Evolutionary conservation across 169 alveolate species (phyloP).

Genomic region (Eimeria necatrix): DNA sequence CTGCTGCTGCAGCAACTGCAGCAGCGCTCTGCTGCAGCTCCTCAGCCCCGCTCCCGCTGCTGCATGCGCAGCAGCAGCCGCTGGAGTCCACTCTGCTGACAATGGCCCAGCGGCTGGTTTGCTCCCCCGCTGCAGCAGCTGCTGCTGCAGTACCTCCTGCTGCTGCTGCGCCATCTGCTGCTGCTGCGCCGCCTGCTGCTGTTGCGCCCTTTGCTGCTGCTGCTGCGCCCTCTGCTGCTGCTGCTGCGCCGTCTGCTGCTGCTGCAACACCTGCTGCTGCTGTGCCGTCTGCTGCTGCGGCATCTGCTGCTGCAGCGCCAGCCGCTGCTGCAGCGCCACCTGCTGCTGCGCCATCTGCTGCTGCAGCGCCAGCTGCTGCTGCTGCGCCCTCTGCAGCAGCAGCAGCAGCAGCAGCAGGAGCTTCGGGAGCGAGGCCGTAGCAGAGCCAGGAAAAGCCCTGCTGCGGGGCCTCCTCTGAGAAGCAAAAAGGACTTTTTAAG

Average conservation of each 20-base stretch:
- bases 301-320: neutral
- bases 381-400: neutral
- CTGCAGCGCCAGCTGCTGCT: neutral
- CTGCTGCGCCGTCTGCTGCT: neutral
- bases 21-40: neutral
- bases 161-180: too few relatives aligned
- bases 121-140: neutral
- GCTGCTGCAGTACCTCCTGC: neutral
- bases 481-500: neutral
- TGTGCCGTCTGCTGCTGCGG: neutral
- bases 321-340: neutral
- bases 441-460: too few relatives aligned
- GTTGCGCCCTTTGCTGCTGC: neutral
- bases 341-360: neutral
- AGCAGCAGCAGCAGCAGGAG: slow-evolving; percentile 4
- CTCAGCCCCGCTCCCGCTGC: neutral
- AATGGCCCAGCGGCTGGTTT: slow-evolving; percentile 10
- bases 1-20: neutral
- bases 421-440: neutral
- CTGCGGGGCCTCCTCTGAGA: neutral
- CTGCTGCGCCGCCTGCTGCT: too few relatives aligned
- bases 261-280: neutral
- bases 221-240: neutral
- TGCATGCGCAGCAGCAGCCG: slow-evolving; percentile 12
- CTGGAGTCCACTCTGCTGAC: neutral